These are phyloP conservation scores for Phytophthora vignae DNA, from an alignment of 352 stramenopile genomes.

Conservation along the genomic window DNA sequence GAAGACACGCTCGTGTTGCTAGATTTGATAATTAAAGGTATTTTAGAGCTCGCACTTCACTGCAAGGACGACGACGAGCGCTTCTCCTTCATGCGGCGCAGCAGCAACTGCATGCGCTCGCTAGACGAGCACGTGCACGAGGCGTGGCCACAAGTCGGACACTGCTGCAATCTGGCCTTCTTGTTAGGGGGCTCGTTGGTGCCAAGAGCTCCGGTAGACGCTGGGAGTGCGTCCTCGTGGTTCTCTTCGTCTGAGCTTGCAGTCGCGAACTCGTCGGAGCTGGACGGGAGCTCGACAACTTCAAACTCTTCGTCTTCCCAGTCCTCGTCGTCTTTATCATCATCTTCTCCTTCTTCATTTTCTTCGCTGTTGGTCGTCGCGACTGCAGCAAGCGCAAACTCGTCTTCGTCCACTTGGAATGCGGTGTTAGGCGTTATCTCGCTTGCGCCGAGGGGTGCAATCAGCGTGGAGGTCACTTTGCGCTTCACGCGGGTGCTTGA, in stretches of 20 bases:
- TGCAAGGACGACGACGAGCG: slow-evolving; percentile 41
- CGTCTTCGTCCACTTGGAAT: slow-evolving; percentile 2
- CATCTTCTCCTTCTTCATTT: slow-evolving; percentile 9
- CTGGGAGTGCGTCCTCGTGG: slow-evolving; percentile 5
- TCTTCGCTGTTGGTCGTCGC: slow-evolving; percentile 2
- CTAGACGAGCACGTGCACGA: slow-evolving; percentile 50
- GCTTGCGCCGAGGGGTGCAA: slow-evolving; percentile 26
- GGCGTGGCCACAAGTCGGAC: slow-evolving; percentile 39
- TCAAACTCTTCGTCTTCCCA: slow-evolving; percentile 73
- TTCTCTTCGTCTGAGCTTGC: slow-evolving; percentile 30
- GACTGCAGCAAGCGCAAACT: neutral
- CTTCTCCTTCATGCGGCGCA: slow-evolving; percentile 50
- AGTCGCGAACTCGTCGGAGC: slow-evolving; percentile 50
- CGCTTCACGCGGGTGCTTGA: slow-evolving; percentile 25
- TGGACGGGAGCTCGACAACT: slow-evolving; percentile 72
- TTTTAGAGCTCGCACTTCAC: slow-evolving; percentile 18
- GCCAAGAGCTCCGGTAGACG: neutral
- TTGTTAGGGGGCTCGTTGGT: slow-evolving; percentile 48
- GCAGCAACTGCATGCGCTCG: slow-evolving; percentile 51
- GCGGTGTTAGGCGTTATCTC: neutral
- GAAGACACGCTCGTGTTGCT: neutral
- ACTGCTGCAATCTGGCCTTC: slow-evolving; percentile 49
- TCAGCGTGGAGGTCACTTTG: slow-evolving; percentile 30
- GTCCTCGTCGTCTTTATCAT: slow-evolving; percentile 35
- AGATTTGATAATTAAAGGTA: slow-evolving; percentile 28